These are phyloP conservation scores for Amaranthus tricolor DNA, from an alignment of 179 eudicot genomes.

Conservation along the genomic window DNA sequence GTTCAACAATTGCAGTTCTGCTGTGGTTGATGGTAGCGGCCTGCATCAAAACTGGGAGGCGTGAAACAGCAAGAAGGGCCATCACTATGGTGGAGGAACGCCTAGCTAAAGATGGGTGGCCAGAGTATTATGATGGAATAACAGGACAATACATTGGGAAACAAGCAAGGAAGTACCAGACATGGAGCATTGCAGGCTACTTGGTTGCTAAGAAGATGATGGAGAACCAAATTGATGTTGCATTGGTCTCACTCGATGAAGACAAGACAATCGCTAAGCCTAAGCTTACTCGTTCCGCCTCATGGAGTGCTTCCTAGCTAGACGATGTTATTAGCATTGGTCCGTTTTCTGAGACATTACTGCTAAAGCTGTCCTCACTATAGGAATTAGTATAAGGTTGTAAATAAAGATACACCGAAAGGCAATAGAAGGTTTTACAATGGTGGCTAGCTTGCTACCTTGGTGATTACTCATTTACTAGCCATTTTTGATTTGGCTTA, in stretches of 20 bases:
- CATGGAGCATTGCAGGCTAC: constrained; percentile 83
- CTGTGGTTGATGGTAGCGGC: constrained; percentile 76
- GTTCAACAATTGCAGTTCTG: constrained; percentile 41
- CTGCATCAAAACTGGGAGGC: constrained; percentile 70
- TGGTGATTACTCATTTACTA: too few relatives aligned
- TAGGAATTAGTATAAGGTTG: background rate
- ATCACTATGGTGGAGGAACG: constrained; percentile 57
- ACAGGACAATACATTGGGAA: constrained; percentile 63
- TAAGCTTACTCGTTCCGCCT: constrained; percentile 41
- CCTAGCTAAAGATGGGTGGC: constrained; percentile 59
- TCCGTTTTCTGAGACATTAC: background rate
- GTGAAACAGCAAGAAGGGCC: constrained; percentile 62
- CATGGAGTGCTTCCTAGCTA: constrained; percentile 22
- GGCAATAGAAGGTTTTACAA: background rate
- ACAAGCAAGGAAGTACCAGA: constrained; percentile 74
- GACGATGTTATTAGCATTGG: background rate
- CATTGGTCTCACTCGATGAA: constrained; percentile 40
- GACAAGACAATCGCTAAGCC: constrained; percentile 37
- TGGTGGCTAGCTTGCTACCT: too few relatives aligned
- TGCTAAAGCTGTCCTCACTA: background rate
- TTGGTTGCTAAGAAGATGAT: constrained; percentile 75
- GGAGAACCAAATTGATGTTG: constrained; percentile 60
- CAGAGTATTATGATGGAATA: constrained; percentile 80
- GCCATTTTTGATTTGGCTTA: too few relatives aligned
- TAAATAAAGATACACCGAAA: background rate